Conservation (phyloP, 805 yeast species). For the Jamesozyma spencerorum region DNA sequence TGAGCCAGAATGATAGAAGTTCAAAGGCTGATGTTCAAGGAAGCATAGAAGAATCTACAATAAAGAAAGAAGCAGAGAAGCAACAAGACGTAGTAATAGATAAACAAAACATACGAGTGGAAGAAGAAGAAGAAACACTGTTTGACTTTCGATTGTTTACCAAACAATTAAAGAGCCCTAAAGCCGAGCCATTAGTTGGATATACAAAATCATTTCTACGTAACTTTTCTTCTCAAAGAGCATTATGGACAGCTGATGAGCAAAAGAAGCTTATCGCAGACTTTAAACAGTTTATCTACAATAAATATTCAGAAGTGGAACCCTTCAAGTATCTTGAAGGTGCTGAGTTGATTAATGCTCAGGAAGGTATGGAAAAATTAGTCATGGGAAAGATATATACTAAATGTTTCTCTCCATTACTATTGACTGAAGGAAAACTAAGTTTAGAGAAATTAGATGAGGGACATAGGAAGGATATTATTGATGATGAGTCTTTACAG, state of each 20-base stretch:
- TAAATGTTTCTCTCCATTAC: slow-evolving; percentile 67
- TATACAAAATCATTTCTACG: slow-evolving; percentile 76
- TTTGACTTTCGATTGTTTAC: slow-evolving; percentile 84
- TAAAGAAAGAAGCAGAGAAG: slow-evolving; percentile 15
- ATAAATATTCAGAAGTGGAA: slow-evolving; percentile 49
- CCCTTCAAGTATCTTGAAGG: slow-evolving; percentile 67
- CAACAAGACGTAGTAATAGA: not conserved
- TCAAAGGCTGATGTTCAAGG: too few species aligned
- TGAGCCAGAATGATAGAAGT: not conserved
- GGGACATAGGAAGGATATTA: slow-evolving; percentile 55
- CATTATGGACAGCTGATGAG: slow-evolving; percentile 64
- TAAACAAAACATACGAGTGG: not conserved
- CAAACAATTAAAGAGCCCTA: slow-evolving; percentile 55
- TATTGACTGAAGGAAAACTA: slow-evolving; percentile 9
- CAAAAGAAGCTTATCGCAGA: slow-evolving; percentile 70
- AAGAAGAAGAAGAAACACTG: slow-evolving; percentile 18
- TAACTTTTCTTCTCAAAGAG: slow-evolving; percentile 51
- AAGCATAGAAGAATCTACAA: too few species aligned
- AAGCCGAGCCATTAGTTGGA: slow-evolving; percentile 82
- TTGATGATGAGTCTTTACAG: slow-evolving; percentile 45
- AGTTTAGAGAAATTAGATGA: slow-evolving; percentile 32
- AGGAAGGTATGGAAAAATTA: slow-evolving; percentile 88
- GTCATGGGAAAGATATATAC: slow-evolving; percentile 79
- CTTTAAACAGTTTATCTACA: slow-evolving; percentile 63
- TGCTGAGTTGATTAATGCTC: slow-evolving; percentile 55